Base-by-base conservation (phyloP, 352 stramenopile genomes). In the Phytophthora niederhauseri region DNA sequence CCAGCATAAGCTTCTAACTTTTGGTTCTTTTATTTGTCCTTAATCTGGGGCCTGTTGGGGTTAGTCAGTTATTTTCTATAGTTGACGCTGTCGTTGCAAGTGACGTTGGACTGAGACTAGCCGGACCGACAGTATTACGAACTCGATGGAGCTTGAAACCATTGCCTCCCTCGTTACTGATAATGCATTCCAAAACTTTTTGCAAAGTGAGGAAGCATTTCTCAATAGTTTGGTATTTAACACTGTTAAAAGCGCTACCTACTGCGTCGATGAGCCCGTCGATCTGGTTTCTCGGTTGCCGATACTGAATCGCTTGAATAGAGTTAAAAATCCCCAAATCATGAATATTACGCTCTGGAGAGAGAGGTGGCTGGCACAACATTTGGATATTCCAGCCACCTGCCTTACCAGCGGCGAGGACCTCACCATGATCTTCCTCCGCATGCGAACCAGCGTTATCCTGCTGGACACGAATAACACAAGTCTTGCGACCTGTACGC, bases 401-500 rank as follows among this genome's bases (percentile, higher is more conserved):
- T 52, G 51, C 43, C 15, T 12, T 6, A 15, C 60, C 50, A 22
- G 51, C 51, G 24, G 22, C 38, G 49, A 46, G 19, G 19, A 61
- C 19, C 17, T 67, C 60, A 6, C 41, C 20, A 45, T 61, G 31
- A 41, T 66, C 17, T 66, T 52, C 34, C 7, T 41, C 20, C 9
- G 59, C 62, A 61, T 69, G 62, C 0, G 53, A 54, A 3, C 45
- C 22, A 7, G 53, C 45, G 34, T 63, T 63, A 43, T 59, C 62
- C 50, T 69, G 62, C 17, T 64, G 62, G 28, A 31, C 28, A 26
- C 22, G 22, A 26, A 26, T 26, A 26, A 26, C 22, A 26, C 22
- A 26, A 26, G 22, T 26, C 1, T 26, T 26, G 1, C 22, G 22
- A 26, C 22, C 22, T 26, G 22, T 26, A 26, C 3, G 3, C 22